phyloP scores from a whole-genome alignment of 2,329 filamentous ascomycete species.

The Penicillium sp. region DNA sequence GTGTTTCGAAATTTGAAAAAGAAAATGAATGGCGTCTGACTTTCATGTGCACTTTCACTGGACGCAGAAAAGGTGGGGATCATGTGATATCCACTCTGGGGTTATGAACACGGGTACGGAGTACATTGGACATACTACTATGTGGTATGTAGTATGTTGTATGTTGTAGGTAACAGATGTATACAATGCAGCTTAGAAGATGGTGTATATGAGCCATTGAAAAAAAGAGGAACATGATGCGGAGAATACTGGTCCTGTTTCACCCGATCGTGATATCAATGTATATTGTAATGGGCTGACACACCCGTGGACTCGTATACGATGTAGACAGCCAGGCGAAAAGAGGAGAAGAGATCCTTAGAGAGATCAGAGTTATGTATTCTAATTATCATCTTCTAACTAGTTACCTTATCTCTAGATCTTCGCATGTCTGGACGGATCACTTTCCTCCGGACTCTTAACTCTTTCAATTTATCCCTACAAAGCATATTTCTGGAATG shows the following conservation, averaged over 20 bases:
- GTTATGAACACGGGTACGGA: background rate
- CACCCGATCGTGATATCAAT: background rate
- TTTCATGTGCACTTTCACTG: constrained; percentile 11
- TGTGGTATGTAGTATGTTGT: too few relatives aligned
- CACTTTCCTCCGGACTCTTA: constrained; percentile 1
- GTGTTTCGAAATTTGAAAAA: background rate
- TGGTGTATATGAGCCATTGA: too few relatives aligned
- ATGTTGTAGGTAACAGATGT: too few relatives aligned
- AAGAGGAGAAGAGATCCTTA: constrained; percentile 12
- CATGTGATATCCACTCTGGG: constrained; percentile 19
- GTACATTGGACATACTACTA: background rate
- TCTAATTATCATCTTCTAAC: constrained; percentile 15
- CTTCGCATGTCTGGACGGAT: constrained; percentile 11
- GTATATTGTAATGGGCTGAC: background rate
- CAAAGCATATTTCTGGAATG: background rate
- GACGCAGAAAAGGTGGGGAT: constrained; percentile 10
- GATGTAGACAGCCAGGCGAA: constrained; percentile 6
- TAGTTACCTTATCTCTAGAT: constrained; percentile 6
- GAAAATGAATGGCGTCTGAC: constrained; percentile 2
- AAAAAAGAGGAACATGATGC: too few relatives aligned
- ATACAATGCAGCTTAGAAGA: too few relatives aligned
- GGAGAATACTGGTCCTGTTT: background rate
- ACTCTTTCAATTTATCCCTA: background rate
- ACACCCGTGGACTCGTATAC: background rate
- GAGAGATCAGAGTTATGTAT: constrained; percentile 13